These are phyloP conservation scores for Scleromitrula shiraiana DNA, from an alignment of 2,329 filamentous ascomycete genomes.

Conservation along the genomic window DNA sequence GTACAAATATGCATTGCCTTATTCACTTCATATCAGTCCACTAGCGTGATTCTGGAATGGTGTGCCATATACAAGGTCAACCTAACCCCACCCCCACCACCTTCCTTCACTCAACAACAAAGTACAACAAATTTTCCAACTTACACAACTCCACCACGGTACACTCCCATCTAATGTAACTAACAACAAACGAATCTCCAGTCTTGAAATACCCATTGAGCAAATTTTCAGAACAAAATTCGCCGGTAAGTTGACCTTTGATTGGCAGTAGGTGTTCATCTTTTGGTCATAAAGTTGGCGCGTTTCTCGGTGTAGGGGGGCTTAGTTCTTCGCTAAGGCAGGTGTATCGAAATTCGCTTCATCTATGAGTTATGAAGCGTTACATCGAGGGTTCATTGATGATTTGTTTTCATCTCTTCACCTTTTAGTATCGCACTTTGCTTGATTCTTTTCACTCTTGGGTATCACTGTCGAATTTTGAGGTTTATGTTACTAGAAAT, in stretches of 20 bases:
- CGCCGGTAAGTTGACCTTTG: neutral
- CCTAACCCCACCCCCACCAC: neutral
- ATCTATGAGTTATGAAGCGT: neutral
- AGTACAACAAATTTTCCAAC: neutral
- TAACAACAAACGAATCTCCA: neutral
- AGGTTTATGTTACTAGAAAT: no score
- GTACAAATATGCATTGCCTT: no score
- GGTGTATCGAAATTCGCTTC: neutral
- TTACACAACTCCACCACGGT: constrained; percentile 1
- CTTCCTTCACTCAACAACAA: neutral
- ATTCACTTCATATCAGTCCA: no score
- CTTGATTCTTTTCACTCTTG: no score
- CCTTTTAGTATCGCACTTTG: neutral
- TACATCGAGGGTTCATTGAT: neutral
- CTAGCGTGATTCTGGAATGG: no score
- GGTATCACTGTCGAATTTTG: no score
- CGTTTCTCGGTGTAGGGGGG: neutral
- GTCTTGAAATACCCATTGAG: neutral
- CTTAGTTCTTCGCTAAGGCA: neutral
- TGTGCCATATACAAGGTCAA: no score
- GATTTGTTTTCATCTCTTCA: neutral
- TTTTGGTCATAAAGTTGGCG: neutral
- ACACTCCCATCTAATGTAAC: neutral
- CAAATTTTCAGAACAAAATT: neutral
- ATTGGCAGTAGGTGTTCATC: neutral